Evolutionary conservation across 1,139 yeast species (phyloP).

Genomic region (Yamadazyma conglobata): DNA sequence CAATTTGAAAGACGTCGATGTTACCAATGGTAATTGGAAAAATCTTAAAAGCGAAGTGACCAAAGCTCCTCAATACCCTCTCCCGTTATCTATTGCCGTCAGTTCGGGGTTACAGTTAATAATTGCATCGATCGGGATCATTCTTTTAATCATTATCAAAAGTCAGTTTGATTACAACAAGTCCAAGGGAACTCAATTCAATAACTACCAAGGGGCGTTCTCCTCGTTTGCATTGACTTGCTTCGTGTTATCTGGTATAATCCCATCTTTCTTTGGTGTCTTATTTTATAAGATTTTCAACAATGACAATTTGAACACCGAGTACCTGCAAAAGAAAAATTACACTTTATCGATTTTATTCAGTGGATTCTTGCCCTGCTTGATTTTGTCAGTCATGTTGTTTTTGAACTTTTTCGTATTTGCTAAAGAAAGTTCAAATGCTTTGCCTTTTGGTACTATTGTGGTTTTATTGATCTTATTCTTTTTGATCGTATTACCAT

Average conservation of each 20-base stretch:
- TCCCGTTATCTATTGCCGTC: constrained; percentile 52
- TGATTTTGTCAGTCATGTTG: constrained; percentile 51
- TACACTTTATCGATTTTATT: constrained; percentile 45
- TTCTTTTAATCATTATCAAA: constrained; percentile 54
- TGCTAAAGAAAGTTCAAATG: constrained; percentile 73
- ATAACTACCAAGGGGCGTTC: constrained; percentile 64
- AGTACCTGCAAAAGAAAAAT: constrained; percentile 19
- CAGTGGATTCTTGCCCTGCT: constrained; percentile 61
- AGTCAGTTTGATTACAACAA: constrained; percentile 25
- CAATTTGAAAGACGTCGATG: constrained; percentile 4
- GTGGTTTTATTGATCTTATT: constrained; percentile 56
- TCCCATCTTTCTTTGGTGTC: constrained; percentile 71
- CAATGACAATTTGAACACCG: constrained; percentile 27
- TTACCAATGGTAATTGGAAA: constrained; percentile 54
- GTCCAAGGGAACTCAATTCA: constrained; percentile 27
- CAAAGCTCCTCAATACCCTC: constrained; percentile 45
- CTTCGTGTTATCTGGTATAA: constrained; percentile 66
- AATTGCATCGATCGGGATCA: constrained; percentile 60
- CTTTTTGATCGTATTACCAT: constrained; percentile 65
- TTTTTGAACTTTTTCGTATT: constrained; percentile 67
- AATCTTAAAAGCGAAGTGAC: constrained; percentile 52
- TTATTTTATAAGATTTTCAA: constrained; percentile 55
- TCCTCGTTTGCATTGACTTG: constrained; percentile 53
- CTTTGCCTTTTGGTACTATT: constrained; percentile 73
- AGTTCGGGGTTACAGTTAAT: constrained; percentile 74